A percentile compares a stretch with the other conserved stretches of the same genome.
Conservation (phyloP, 2,329 filamentous ascomycete genomes). For the Fusarium mangiferae region DNA sequence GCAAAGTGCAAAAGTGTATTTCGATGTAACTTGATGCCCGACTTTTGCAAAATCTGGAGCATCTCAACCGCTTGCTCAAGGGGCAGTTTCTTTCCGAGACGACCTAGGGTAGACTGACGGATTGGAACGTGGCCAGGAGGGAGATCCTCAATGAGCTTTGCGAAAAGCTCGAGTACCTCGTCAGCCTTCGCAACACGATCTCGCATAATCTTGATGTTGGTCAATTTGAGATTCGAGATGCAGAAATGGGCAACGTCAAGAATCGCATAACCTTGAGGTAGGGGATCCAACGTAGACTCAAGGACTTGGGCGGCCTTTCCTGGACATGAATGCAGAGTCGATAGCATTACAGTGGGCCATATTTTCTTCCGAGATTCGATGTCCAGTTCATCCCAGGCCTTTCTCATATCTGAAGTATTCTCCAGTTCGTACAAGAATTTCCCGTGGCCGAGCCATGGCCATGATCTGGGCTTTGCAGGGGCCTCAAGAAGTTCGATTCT, state of each 20-base stretch:
- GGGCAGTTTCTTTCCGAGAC: constrained; percentile 46
- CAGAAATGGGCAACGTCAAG: constrained; percentile 51
- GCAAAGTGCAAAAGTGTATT: constrained; percentile 62
- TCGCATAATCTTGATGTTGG: constrained; percentile 23
- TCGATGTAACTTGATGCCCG: constrained; percentile 48
- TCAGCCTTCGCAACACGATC: constrained; percentile 44
- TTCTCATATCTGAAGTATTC: constrained; percentile 46
- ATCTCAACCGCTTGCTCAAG: constrained; percentile 49
- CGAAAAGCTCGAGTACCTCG: constrained; percentile 44
- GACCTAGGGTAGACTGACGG: constrained; percentile 52
- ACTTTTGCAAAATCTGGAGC: constrained; percentile 48
- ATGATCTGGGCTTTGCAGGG: constrained; percentile 27
- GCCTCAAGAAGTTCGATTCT: constrained; percentile 38
- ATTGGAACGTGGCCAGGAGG: constrained; percentile 49
- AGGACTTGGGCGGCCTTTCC: constrained; percentile 49
- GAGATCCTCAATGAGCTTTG: constrained; percentile 45
- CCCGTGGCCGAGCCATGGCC: constrained; percentile 43
- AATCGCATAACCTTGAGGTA: constrained; percentile 52
- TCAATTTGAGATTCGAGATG: constrained; percentile 36
- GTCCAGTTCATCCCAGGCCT: constrained; percentile 48
- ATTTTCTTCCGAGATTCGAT: constrained; percentile 35
- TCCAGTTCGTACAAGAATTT: constrained; percentile 48
- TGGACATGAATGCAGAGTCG: constrained; percentile 48
- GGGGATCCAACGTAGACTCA: constrained; percentile 51
- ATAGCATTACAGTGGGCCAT: constrained; percentile 52